Conservation (phyloP, 2,329 filamentous ascomycete species). For the Ophiostoma sp. region DNA sequence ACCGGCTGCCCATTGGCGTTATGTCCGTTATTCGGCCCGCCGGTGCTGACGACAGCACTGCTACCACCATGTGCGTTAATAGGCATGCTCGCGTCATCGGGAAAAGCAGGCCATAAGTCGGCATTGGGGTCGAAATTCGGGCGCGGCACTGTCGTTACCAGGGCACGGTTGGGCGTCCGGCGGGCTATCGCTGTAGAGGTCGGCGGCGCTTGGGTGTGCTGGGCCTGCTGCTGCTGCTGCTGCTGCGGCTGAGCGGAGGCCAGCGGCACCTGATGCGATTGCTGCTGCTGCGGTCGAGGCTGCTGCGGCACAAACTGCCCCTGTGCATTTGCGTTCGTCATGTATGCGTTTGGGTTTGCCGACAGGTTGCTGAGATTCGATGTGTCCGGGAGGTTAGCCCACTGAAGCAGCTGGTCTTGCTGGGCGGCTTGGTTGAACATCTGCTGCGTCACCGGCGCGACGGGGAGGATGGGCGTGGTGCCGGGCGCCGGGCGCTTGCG, state of each 20-base stretch:
- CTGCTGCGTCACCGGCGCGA: slow-evolving; percentile 45
- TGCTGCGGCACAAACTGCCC: slow-evolving; percentile 31
- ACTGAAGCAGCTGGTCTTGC: slow-evolving; percentile 44
- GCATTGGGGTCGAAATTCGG: slow-evolving; percentile 36
- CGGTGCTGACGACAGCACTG: not conserved
- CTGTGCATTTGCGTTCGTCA: slow-evolving; percentile 33
- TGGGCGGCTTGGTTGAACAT: slow-evolving; percentile 39
- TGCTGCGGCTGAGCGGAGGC: slow-evolving; percentile 19
- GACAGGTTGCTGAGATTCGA: slow-evolving; percentile 36
- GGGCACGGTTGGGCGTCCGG: slow-evolving; percentile 46
- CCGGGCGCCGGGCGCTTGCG: slow-evolving; percentile 72
- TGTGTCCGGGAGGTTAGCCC: slow-evolving; percentile 39
- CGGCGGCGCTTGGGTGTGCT: slow-evolving; percentile 25
- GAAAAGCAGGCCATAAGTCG: slow-evolving; percentile 41
- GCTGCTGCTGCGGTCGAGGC: slow-evolving; percentile 13
- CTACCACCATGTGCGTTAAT: not conserved
- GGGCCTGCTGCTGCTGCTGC: slow-evolving; percentile 30
- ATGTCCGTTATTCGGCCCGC: slow-evolving; percentile 11
- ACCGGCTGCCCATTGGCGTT: slow-evolving; percentile 30
- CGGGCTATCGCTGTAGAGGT: slow-evolving; percentile 49
- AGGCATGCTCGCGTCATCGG: slow-evolving; percentile 36
- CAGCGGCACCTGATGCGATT: not conserved
- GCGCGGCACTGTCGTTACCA: slow-evolving; percentile 42
- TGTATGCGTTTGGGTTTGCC: slow-evolving; percentile 36
- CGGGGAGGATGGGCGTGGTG: slow-evolving; percentile 56